Base-by-base conservation (phyloP, 345 rosid genomes). In the Eucalyptus tenuipes region DNA sequence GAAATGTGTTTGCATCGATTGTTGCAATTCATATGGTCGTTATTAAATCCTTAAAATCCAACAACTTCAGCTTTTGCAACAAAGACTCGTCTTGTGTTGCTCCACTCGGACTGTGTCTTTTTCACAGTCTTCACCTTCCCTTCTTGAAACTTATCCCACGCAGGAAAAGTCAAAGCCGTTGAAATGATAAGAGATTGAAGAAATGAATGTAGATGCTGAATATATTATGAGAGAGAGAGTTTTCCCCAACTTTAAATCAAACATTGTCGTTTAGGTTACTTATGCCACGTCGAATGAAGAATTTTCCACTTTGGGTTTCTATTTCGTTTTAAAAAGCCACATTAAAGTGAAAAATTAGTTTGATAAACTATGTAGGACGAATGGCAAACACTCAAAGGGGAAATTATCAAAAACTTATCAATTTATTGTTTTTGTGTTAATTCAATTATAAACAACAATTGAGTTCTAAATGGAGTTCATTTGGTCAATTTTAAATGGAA, bases 141-240 rank as follows among this genome's bases (percentile, higher is more conserved):
- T 52, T 3, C 57, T 52, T 20, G 57, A 52, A 3, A 52, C 10
- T 52, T 8, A 52, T 52, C 57, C 57, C 25, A 52, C 4, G 0
- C 0, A 20, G 57, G 57, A 20, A 52, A 52, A 52, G 3, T 52
- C 25, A 0, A 52, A 52, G 0, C 25, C 57, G 2, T 52, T 4
- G 44, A 20, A 17, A 71, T 17, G 81, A 11, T 33, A 5, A 5
- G 33, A 71, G 81, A 71, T 71, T 17, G 44, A 71, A 33, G 44
- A 33, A 71, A 71, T 33, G 81, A 71, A 37, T 9, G 42, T 5
- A 33, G 24, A 71, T 71, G 44, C 22, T 15, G 44, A 0, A 71
- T 9, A 71, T 8, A 1, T 31, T 17, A 66, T 1, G 66, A n/a
- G 42, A 4, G 80, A 12, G 52, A 52, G 57, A 59, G 15, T 59